These are phyloP conservation scores for Fusarium fujikuroi DNA, from an alignment of 2,329 filamentous ascomycete species.

Conservation along the genomic window DNA sequence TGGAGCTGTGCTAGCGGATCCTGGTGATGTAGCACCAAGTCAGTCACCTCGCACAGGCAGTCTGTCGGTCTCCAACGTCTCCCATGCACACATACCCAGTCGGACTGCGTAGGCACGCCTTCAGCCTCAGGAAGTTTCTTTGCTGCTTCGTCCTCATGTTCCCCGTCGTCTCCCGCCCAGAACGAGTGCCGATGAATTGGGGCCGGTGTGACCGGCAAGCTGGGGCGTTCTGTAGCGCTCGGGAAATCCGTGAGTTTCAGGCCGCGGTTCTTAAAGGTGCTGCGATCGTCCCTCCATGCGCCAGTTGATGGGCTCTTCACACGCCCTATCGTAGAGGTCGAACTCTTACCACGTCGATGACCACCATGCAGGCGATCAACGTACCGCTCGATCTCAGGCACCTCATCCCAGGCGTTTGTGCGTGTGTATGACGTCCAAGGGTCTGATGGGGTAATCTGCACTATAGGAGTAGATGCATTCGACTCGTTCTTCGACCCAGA, in stretches of 20 bases:
- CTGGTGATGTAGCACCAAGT: conserved; percentile 64
- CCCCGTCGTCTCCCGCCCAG: conserved; percentile 65
- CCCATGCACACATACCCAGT: conserved; percentile 88
- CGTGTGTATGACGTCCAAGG: conserved; percentile 80
- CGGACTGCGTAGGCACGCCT: conserved; percentile 85
- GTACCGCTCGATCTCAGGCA: conserved; percentile 88
- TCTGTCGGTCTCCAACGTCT: conserved; percentile 60
- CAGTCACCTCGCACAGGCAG: conserved; percentile 67
- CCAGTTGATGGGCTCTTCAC: conserved; percentile 31
- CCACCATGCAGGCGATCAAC: conserved; percentile 81
- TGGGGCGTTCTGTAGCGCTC: conserved; percentile 82
- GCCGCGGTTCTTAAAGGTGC: conserved; percentile 46
- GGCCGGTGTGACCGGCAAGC: conserved; percentile 89
- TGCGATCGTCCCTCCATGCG: conserved; percentile 18
- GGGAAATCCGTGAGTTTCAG: conserved; percentile 89
- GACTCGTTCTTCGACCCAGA: conserved; percentile 52
- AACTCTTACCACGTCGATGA: conserved; percentile 56
- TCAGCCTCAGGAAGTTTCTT: conserved; percentile 77
- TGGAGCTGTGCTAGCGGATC: conserved; percentile 77
- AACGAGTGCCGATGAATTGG: conserved; percentile 76
- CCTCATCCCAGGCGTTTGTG: conserved; percentile 92
- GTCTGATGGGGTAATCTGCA: conserved; percentile 60
- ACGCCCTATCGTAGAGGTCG: conserved; percentile 35
- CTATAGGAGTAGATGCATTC: conserved; percentile 60
- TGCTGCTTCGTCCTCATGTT: conserved; percentile 60